Base-by-base conservation (phyloP, 2,329 filamentous ascomycete genomes). In the Pseudogymnoascus sp. region DNA sequence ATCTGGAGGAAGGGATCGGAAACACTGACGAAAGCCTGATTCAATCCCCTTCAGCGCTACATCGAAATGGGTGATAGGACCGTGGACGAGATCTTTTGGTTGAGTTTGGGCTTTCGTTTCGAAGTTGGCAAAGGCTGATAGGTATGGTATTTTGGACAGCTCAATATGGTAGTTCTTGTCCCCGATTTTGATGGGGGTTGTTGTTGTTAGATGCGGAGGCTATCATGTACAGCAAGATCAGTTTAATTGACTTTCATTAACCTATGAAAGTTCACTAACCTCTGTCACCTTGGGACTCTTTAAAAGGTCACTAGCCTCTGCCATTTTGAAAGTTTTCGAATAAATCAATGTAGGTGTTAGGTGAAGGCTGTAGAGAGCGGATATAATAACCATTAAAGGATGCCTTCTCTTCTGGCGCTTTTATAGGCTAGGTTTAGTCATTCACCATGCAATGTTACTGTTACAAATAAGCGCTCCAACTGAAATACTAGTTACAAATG, bases 11-110 rank as follows among this genome's bases (percentile, higher is more conserved):
- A 72, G 63, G 38, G 64, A 66, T 62, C 69, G 68, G 62, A 71
- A 71, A 63, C 69, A 72, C 33, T 70, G 66, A 61, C 68, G 69
- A 60, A 70, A 72, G 64, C 70, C 69, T 7, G 65, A 69, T 68
- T 72, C 65, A 24, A 71, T 64, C 31, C 70, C 70, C 62, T 72
- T 70, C 61, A 72, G 66, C 28, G 68, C 65, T 19, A 70, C 38
- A 53, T 70, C 64, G 56, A 71, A 68, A 61, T 67, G 69, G 60
- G 61, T 31, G 33, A 71, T 71, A 6, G 66, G 61, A 8, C 60
- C 66, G 62, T 71, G 68, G 50, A 69, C 56, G 16, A 71, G 43
- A 53, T 66, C 65, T 12, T 16, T 64, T 35, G 35, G 3, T 33
- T 64, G 35, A 68, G 71, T 12, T 72, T 73, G 31, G 72, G 74